Evolutionary conservation across 495 filamentous ascomycete species (phyloP).

Genomic region (Podospora pseudoanserina): DNA sequence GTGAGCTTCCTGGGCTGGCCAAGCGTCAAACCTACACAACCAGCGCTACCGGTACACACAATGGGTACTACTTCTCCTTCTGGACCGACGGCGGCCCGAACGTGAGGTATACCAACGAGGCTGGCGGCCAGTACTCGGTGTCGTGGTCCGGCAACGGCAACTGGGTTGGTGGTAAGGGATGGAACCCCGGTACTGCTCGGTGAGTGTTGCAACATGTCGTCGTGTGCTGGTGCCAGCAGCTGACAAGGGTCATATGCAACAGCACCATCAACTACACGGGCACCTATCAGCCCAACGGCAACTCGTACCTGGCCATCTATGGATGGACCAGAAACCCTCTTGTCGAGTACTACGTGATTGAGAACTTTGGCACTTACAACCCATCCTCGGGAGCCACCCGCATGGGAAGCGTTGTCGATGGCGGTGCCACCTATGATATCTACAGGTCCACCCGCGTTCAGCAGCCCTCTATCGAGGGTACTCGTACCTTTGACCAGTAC

Average conservation of each 20-base stretch:
- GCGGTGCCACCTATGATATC: slow-evolving; percentile 63
- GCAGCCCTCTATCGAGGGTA: slow-evolving; percentile 56
- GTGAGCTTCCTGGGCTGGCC: slow-evolving; percentile 36
- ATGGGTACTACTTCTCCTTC: slow-evolving; percentile 61
- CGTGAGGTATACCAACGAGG: slow-evolving; percentile 56
- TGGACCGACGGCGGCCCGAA: slow-evolving; percentile 55
- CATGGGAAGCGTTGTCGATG: slow-evolving; percentile 53
- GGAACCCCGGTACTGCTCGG: slow-evolving; percentile 47
- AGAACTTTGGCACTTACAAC: slow-evolving; percentile 55
- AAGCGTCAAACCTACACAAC: slow-evolving; percentile 34
- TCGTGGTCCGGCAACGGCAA: slow-evolving; percentile 54
- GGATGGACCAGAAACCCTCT: slow-evolving; percentile 57
- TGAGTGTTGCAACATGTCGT: neutral
- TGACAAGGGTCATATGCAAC: slow-evolving; percentile 22
- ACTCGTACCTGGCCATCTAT: slow-evolving; percentile 54
- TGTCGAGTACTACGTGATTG: slow-evolving; percentile 61
- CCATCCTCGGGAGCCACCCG: slow-evolving; percentile 46
- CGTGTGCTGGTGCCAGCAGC: neutral
- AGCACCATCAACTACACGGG: slow-evolving; percentile 48
- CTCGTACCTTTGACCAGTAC: slow-evolving; percentile 56
- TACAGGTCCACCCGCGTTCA: slow-evolving; percentile 56
- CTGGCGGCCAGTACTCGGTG: slow-evolving; percentile 52
- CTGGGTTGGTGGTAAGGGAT: slow-evolving; percentile 63
- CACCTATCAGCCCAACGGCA: slow-evolving; percentile 43
- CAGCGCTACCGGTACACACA: slow-evolving; percentile 50